Conservation (phyloP, 805 yeast species). For the Spathaspora sp. region DNA sequence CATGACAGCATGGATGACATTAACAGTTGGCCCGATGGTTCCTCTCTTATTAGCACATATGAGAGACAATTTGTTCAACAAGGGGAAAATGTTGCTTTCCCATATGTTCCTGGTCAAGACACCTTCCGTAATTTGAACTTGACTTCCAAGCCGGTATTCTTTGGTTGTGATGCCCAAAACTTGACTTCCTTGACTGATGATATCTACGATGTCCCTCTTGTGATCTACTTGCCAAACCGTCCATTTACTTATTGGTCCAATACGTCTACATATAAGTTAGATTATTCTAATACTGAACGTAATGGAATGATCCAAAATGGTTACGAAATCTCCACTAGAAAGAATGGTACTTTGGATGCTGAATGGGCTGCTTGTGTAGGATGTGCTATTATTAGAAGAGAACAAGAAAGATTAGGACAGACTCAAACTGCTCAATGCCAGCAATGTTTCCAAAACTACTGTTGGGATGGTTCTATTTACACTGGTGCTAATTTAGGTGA, state of each 20-base stretch:
- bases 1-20: slow-evolving; percentile 33
- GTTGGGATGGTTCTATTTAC: slow-evolving; percentile 60
- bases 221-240: slow-evolving; percentile 72
- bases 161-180: slow-evolving; percentile 74
- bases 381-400: slow-evolving; percentile 82
- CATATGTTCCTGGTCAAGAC: slow-evolving; percentile 70
- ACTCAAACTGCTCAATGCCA: slow-evolving; percentile 66
- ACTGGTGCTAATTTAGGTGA: slow-evolving; percentile 9
- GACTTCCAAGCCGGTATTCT: slow-evolving; percentile 70
- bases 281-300: slow-evolving; percentile 57
- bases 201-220: slow-evolving; percentile 59
- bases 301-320: slow-evolving; percentile 67
- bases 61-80: slow-evolving; percentile 34
- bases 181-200: slow-evolving; percentile 43
- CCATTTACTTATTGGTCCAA: slow-evolving; percentile 65
- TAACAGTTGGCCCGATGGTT: slow-evolving; percentile 36
- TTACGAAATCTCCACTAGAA: slow-evolving; percentile 62
- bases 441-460: slow-evolving; percentile 65
- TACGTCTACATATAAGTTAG: slow-evolving; percentile 65
- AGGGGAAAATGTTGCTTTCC: slow-evolving; percentile 64
- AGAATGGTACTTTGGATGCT: slow-evolving; percentile 62
- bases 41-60: slow-evolving; percentile 28
- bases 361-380: slow-evolving; percentile 68
- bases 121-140: slow-evolving; percentile 59
- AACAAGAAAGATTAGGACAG: slow-evolving; percentile 62